A percentile compares a stretch with the other conserved stretches of the same genome.
phyloP scores from a whole-genome alignment of 306 rosid species.

The Acacia acuminata region DNA sequence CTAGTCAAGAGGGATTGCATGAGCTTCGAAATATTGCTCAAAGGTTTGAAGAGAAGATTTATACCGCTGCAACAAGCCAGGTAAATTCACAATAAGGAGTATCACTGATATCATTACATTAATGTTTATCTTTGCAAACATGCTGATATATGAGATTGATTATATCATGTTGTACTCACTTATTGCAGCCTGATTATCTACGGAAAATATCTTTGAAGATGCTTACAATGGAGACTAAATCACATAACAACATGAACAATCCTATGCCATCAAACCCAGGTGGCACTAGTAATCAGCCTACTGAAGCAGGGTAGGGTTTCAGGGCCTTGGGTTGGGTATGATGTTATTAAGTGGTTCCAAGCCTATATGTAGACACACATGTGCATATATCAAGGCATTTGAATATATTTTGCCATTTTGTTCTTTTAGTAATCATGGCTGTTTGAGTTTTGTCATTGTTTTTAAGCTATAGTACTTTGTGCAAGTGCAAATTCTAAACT shows the following conservation, averaged over 20 bases:
- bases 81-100: conserved; percentile 35
- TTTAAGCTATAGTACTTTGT: background rate
- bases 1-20: conserved; percentile 69
- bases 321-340: conserved; percentile 11
- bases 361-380: background rate
- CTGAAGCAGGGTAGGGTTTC: conserved; percentile 63
- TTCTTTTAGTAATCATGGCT: background rate
- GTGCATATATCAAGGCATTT: background rate
- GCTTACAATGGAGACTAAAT: conserved; percentile 69
- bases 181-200: conserved; percentile 53
- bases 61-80: conserved; percentile 70
- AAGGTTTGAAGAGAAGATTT: conserved; percentile 87
- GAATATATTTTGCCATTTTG: background rate
- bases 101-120: background rate
- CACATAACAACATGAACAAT: conserved; percentile 49
- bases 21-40: conserved; percentile 80
- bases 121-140: background rate
- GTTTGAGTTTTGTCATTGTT: conserved; percentile 14
- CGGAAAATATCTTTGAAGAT: conserved; percentile 54
- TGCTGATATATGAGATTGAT: conserved; percentile 6
- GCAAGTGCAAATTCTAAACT: background rate
- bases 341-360: background rate
- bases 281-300: conserved; percentile 59
- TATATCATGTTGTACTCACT: conserved; percentile 15
- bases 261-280: conserved; percentile 46